These are phyloP conservation scores for Botrytis fragariae DNA, from an alignment of 2,329 filamentous ascomycete genomes.

Conservation along the genomic window DNA sequence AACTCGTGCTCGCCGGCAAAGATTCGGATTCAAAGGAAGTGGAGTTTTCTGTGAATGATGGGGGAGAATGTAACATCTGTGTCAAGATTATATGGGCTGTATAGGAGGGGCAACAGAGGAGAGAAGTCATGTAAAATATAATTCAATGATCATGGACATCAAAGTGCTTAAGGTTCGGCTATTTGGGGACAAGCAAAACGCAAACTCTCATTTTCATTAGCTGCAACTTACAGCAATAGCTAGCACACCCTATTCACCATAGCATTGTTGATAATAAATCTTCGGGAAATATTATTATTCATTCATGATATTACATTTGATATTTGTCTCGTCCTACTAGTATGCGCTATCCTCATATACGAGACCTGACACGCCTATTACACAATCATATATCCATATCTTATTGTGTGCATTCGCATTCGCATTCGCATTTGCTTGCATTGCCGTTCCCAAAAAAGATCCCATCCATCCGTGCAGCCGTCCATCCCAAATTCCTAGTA, in stretches of 20 bases:
- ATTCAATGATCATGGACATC: background rate
- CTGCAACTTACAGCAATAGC: background rate
- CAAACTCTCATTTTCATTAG: background rate
- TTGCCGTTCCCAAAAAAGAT: constrained; percentile 13
- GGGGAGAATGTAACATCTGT: background rate
- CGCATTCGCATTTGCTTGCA: constrained; percentile 10
- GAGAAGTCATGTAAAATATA: background rate
- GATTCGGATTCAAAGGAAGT: background rate
- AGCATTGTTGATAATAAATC: background rate
- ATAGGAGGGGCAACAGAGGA: background rate
- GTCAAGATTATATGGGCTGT: background rate
- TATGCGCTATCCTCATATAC: background rate
- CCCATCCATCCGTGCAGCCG: background rate
- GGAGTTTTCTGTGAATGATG: background rate
- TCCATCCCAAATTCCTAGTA: background rate
- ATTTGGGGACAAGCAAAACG: background rate
- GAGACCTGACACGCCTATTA: constrained; percentile 5
- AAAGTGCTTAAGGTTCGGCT: background rate
- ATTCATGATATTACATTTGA: constrained; percentile 33
- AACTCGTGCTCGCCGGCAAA: background rate
- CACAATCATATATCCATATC: constrained; percentile 21
- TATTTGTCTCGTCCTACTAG: background rate
- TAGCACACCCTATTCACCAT: background rate
- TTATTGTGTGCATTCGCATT: constrained; percentile 12
- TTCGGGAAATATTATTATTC: constrained; percentile 11